A percentile compares a stretch with the other conserved stretches of the same genome.
phyloP scores from a whole-genome alignment of 2,329 filamentous ascomycete genomes.

The Sordariomycetes sp. region DNA sequence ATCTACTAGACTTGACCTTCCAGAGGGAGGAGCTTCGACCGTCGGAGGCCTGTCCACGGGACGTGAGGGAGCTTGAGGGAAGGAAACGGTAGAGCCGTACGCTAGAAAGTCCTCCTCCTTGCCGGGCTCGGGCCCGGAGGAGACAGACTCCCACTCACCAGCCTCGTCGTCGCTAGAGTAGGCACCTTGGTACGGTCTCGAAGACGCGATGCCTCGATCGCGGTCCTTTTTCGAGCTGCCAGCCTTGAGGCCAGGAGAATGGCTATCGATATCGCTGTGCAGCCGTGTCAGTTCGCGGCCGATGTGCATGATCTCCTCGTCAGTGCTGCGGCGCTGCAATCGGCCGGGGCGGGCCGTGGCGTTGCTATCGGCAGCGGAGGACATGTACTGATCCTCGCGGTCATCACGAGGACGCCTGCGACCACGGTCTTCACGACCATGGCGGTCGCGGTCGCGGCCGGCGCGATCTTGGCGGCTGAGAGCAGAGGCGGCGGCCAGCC shows the following conservation, averaged over 20 bases:
- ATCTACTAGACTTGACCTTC: slow-evolving; percentile 27
- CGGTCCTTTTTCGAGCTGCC: neutral
- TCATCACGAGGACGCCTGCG: neutral
- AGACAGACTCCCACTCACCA: slow-evolving; percentile 44
- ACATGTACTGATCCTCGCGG: neutral
- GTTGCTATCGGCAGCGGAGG: neutral
- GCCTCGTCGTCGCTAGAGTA: slow-evolving; percentile 27
- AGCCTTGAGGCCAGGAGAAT: slow-evolving; percentile 21
- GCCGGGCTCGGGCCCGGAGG: slow-evolving; percentile 27
- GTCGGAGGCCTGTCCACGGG: neutral
- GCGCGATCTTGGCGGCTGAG: neutral
- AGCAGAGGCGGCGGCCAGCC: neutral
- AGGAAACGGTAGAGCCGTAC: slow-evolving; percentile 25
- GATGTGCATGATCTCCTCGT: slow-evolving; percentile 46
- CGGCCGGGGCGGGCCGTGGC: neutral
- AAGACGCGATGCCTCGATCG: slow-evolving; percentile 25
- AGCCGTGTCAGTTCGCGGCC: slow-evolving; percentile 43
- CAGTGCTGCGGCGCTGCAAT: slow-evolving; percentile 19
- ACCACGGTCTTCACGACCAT: neutral
- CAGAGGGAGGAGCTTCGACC: neutral
- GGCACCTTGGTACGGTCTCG: slow-evolving; percentile 25
- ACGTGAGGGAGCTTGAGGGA: slow-evolving; percentile 7
- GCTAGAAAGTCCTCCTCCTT: slow-evolving; percentile 29
- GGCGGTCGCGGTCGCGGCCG: neutral
- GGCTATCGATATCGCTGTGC: slow-evolving; percentile 14